Evolutionary conservation across 2,329 filamentous ascomycete genomes (phyloP), one percentile per base, ranked within the genome.

Genomic region (Ceratocystis huliohia): DNA sequence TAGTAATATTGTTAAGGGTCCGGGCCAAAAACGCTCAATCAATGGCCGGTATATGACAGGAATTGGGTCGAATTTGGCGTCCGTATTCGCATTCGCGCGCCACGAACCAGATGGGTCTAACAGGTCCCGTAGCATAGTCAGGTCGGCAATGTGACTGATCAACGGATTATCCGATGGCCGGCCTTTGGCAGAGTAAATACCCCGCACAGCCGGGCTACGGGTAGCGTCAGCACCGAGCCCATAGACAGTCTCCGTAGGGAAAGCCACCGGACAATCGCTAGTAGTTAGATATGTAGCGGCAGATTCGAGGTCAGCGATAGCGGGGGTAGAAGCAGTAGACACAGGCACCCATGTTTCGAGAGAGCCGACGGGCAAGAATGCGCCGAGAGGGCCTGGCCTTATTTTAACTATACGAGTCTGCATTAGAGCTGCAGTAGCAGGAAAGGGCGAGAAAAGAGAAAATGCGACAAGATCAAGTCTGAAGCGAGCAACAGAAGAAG

Each of bases 231-330:
- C 94, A n/a, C 91, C 94, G 6, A 99, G 82, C 0, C 94, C 94
- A 74, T 99, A 99, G 0, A 99, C 94, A 0, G 94, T 99, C 77
- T 99, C 94, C 0, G 94, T 99, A 0, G 94, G 94, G 74, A 99
- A 99, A 1, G 90, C 94, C 61, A 99, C 91, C 3, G 94, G 94
- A 2, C 82, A 82, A 73, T 89, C 82, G 64, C 82, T 85, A 20
- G 80, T 79, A 64, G 79, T 82, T 45, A 96, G 78, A 69, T 86
- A 81, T 13, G 80, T 73, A 1, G 89, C 90, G 0, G 90, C 90
- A 66, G 84, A 78, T 67, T 78, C 76, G 46, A 96, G 79, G 30
- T 76, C 73, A 1, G 70, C 71, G 48, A 79, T 68, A 5, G 74
- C 73, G n/a, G 50, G 41, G 4, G 61, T 30, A 17, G 62, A 25